A percentile compares a stretch with the other conserved stretches of the same genome.
These are phyloP conservation scores for Bonnemaisonia californica DNA, from an alignment of 31 red algal genomes.

Conservation along the genomic window DNA sequence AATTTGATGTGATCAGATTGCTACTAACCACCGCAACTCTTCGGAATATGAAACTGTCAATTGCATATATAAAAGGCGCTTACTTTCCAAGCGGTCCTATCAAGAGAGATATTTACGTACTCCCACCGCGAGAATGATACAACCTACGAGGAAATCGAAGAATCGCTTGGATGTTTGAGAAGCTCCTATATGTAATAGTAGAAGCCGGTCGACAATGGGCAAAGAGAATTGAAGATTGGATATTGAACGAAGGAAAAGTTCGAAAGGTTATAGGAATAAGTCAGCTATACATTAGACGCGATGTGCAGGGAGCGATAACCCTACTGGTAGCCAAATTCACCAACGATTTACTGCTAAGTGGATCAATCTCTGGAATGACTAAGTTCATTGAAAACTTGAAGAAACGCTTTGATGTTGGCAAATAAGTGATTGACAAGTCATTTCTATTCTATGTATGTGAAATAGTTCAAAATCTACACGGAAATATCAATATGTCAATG, in stretches of 20 bases:
- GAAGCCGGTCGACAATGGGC: slow-evolving; percentile 56
- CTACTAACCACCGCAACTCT: slow-evolving; percentile 27
- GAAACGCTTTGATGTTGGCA: slow-evolving; percentile 7
- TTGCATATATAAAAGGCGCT: slow-evolving; percentile 38
- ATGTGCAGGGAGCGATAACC: not conserved
- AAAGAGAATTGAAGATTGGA: slow-evolving; percentile 41
- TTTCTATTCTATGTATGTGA: slow-evolving; percentile 8
- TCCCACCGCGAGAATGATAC: slow-evolving; percentile 37
- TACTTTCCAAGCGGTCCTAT: slow-evolving; percentile 40
- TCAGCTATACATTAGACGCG: slow-evolving; percentile 22
- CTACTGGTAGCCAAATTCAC: slow-evolving; percentile 33
- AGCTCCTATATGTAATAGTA: slow-evolving; percentile 43
- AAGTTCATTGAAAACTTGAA: slow-evolving; percentile 24
- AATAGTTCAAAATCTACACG: not conserved
- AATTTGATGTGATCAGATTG: slow-evolving; percentile 34
- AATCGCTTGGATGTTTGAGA: slow-evolving; percentile 32
- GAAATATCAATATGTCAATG: not conserved
- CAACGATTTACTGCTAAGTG: slow-evolving; percentile 39
- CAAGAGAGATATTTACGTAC: slow-evolving; percentile 27
- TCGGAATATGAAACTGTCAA: slow-evolving; percentile 15
- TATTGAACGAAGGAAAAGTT: slow-evolving; percentile 8
- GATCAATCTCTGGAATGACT: not conserved
- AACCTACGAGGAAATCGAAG: slow-evolving; percentile 21
- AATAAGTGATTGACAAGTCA: not conserved
- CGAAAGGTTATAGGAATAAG: not conserved